Evolutionary conservation across 2,329 filamentous ascomycete genomes (phyloP), one percentile per base, ranked within the genome.

Genomic region (Aspergillus piperis): DNA sequence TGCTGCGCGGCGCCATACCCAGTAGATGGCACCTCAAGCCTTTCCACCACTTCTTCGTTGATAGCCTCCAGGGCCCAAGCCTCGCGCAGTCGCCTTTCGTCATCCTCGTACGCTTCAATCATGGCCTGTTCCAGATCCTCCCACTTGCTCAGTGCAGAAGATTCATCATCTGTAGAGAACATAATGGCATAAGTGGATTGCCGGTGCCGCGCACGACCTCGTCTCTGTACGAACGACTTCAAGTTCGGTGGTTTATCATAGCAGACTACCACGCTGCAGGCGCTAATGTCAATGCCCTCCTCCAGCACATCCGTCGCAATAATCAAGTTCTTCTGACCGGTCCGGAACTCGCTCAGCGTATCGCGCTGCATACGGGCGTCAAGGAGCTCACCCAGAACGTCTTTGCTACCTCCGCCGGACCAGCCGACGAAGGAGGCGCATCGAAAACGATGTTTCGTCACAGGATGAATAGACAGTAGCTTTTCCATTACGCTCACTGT

Each of bases 51-150:
- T 17, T 69, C 57, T 63, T 83, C 76, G 38, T 80, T 73, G 7
- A 71, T 52, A 55, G 82, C 77, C 63, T 90, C 86, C 3, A 84
- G 65, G 2, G 77, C 65, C 50, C 81, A 70, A 0, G 86, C 71
- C 13, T 79, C 70, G 19, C 80, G 68, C 0, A 82, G 70, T 54
- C 83, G 74, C 21, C 88, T 81, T 62, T 83, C 73, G 5, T 92
- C 86, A 48, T 90, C 83, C 62, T 88, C 83, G 67, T 91, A 96
- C 0, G 83, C 82, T 50, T 76, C 71, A 66, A 87, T 90, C 88
- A 96, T 92, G n/a, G 86, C 79, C 3, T 81, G 73, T 70, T 97
- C 94, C 15, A 95, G 79, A 0, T 72, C 69, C 25, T 85, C 78
- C 89, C 91, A 96, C 25, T 83, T 80, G 2, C 73, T 66, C 2